phyloP scores from a whole-genome alignment of 179 eudicot species.

The Drosera spatulata region DNA sequence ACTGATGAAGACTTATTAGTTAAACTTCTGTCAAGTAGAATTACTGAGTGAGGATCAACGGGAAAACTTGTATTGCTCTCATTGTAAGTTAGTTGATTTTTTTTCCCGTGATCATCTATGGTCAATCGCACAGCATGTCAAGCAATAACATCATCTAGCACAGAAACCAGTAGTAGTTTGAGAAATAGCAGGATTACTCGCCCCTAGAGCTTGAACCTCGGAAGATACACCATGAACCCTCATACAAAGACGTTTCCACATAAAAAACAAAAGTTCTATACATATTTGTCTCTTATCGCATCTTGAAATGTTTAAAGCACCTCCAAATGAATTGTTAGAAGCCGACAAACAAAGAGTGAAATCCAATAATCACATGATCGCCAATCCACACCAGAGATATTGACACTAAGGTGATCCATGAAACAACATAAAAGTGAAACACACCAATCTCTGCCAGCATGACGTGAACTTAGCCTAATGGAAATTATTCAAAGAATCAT shows the following conservation, averaged over 20 bases:
- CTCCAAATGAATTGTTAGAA: neutral
- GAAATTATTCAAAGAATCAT: neutral
- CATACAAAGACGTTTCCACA: neutral
- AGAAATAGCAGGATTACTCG: neutral
- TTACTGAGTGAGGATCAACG: no score
- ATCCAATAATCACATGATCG: neutral
- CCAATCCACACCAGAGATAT: neutral
- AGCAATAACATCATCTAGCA: neutral
- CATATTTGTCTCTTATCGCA: neutral
- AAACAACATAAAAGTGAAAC: no score
- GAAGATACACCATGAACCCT: neutral
- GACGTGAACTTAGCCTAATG: neutral
- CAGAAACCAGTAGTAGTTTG: neutral
- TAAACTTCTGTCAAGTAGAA: no score
- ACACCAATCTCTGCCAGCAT: no score
- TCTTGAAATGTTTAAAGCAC: neutral
- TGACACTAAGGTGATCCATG: no score
- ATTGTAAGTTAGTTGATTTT: no score
- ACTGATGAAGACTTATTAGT: no score
- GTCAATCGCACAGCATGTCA: no score
- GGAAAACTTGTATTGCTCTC: no score
- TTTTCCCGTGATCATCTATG: no score
- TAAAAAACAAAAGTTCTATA: neutral
- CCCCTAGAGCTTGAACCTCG: neutral
- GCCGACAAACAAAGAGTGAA: neutral